A percentile compares a stretch with the other conserved stretches of the same genome.
These are phyloP conservation scores for Toxicodendron radicans DNA, from an alignment of 345 rosid genomes.

Conservation along the genomic window DNA sequence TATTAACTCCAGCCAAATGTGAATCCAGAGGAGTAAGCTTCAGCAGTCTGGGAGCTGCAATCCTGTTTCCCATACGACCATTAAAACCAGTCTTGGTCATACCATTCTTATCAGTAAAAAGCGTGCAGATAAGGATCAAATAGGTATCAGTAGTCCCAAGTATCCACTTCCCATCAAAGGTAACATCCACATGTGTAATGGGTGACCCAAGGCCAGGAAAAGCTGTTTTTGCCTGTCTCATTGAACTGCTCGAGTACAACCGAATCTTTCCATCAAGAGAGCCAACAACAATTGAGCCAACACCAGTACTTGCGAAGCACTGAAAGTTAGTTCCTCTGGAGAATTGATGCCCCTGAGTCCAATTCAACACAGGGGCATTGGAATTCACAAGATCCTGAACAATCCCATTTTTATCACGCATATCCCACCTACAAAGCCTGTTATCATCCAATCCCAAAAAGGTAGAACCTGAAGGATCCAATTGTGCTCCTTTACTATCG, in stretches of 20 bases:
- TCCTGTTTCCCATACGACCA: slow-evolving; percentile 98
- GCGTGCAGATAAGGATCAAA: slow-evolving; percentile 82
- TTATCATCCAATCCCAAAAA: slow-evolving; percentile 93
- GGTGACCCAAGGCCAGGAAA: slow-evolving; percentile 99
- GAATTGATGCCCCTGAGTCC: slow-evolving; percentile 97
- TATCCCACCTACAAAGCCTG: slow-evolving; percentile 98
- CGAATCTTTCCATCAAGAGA: slow-evolving; percentile 97
- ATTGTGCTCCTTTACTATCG: slow-evolving; percentile 89
- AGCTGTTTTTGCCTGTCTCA: slow-evolving; percentile 98
- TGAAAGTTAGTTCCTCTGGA: slow-evolving; percentile 98
- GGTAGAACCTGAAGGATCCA: slow-evolving; percentile 95
- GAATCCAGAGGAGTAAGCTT: slow-evolving; percentile 88
- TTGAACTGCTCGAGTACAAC: slow-evolving; percentile 77
- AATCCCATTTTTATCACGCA: slow-evolving; percentile 88
- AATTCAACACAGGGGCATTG: slow-evolving; percentile 71
- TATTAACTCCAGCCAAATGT: slow-evolving; percentile 82
- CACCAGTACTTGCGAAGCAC: slow-evolving; percentile 98
- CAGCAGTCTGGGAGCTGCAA: slow-evolving; percentile 93
- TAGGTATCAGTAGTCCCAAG: slow-evolving; percentile 95
- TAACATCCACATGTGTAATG: slow-evolving; percentile 93
- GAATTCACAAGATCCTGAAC: slow-evolving; percentile 85
- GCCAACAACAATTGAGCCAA: slow-evolving; percentile 97
- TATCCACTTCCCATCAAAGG: slow-evolving; percentile 98
- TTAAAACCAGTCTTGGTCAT: slow-evolving; percentile 84
- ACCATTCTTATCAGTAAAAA: slow-evolving; percentile 85